Evolutionary conservation across 805 yeast species (phyloP).

Genomic region (Wickerhamiella musiphila): DNA sequence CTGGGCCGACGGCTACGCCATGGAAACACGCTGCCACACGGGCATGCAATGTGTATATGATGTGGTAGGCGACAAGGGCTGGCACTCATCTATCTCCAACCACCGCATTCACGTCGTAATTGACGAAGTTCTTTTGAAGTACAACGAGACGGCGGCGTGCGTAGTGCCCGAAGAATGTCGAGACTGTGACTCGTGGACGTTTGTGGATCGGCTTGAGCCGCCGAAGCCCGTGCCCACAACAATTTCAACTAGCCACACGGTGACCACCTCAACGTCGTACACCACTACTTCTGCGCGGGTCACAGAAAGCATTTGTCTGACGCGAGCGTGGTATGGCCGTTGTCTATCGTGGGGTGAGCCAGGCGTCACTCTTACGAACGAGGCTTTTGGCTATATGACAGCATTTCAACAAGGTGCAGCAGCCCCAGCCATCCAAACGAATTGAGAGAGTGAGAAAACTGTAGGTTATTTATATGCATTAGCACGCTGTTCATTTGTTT

Average conservation of each 20-base stretch:
- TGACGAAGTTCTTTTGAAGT: constrained; percentile 52
- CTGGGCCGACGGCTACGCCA: constrained; percentile 84
- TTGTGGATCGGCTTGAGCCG: constrained; percentile 23
- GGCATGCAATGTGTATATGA: constrained; percentile 81
- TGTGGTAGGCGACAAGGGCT: constrained; percentile 73
- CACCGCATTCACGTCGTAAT: constrained; percentile 86
- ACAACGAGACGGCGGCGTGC: constrained; percentile 67
- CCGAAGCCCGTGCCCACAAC: constrained; percentile 3
- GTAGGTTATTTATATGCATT: too few species aligned
- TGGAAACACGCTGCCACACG: constrained; percentile 91
- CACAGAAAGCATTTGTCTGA: constrained; percentile 7
- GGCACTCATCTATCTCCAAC: constrained; percentile 76
- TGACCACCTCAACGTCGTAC: constrained; percentile 2
- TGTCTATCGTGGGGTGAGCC: constrained; percentile 11
- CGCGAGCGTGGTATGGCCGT: constrained; percentile 15
- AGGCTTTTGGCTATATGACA: constrained; percentile 3
- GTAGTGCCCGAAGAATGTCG: constrained; percentile 51
- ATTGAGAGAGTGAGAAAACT: too few species aligned
- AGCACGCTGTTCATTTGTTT: too few species aligned
- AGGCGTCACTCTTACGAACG: background rate
- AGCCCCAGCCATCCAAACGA: too few species aligned
- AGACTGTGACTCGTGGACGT: constrained; percentile 84
- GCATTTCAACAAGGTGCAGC: constrained; percentile 7
- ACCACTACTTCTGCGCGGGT: constrained; percentile 3
- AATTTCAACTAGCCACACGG: constrained; percentile 5